phyloP scores from a whole-genome alignment of 2,329 filamentous ascomycete genomes.

The Trichoderma cornu-damae region DNA sequence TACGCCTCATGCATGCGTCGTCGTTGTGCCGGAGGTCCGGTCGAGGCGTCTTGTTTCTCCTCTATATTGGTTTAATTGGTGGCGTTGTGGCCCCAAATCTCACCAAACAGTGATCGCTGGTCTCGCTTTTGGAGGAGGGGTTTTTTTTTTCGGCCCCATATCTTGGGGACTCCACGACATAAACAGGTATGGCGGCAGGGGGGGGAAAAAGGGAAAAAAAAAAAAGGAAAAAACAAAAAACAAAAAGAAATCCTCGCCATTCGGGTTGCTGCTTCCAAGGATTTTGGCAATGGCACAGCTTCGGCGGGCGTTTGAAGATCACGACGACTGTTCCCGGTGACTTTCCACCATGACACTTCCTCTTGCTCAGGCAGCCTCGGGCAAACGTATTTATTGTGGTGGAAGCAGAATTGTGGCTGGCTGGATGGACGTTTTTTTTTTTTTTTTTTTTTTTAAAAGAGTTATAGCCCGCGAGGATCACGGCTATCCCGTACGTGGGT shows the following conservation, averaged over 20 bases:
- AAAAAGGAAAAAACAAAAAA: too few relatives aligned
- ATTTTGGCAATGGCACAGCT: neutral
- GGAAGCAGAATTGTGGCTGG: too few relatives aligned
- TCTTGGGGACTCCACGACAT: conserved; percentile 12
- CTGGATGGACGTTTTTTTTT: too few relatives aligned
- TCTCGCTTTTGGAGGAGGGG: too few relatives aligned
- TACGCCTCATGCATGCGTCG: neutral
- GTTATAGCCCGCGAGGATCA: conserved; percentile 14
- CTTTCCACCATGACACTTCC: neutral
- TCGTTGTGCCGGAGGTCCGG: conserved; percentile 13
- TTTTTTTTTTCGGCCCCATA: conserved; percentile 9
- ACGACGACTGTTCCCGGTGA: neutral
- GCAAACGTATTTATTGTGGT: conserved; percentile 1
- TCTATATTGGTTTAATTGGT: conserved; percentile 5
- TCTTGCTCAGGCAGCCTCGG: neutral
- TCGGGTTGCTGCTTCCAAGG: neutral
- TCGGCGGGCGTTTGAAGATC: neutral
- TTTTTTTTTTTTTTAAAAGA: neutral
- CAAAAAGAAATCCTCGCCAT: neutral
- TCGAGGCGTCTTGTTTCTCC: conserved; percentile 11
- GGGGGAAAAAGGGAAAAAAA: too few relatives aligned
- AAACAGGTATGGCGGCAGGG: conserved; percentile 7
- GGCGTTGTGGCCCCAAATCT: conserved; percentile 11
- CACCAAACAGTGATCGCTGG: conserved; percentile 3
- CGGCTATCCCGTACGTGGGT: too few relatives aligned